Conservation (phyloP, 2,329 filamentous ascomycete genomes). For the Fusarium graminum region DNA sequence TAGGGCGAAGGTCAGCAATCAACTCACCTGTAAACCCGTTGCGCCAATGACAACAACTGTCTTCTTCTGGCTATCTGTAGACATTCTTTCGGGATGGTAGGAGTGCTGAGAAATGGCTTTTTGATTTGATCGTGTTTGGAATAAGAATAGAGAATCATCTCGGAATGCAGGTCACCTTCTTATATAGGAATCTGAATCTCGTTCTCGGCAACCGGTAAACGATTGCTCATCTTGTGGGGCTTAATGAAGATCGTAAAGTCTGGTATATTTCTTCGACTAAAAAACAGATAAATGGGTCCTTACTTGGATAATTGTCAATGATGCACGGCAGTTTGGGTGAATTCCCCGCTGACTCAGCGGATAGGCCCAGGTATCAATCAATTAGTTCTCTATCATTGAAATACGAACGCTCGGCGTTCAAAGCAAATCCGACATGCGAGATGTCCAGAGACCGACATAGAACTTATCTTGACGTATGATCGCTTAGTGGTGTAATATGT, state of each 20-base stretch:
- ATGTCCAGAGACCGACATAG: neutral
- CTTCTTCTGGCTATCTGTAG: neutral
- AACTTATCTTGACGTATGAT: too few species aligned
- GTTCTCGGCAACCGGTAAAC: neutral
- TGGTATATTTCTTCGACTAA: neutral
- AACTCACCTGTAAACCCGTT: neutral
- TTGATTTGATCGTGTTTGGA: too few species aligned
- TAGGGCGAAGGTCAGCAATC: rapidly evolving
- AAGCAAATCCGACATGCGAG: neutral
- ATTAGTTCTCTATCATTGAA: too few species aligned
- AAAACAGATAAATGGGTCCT: neutral
- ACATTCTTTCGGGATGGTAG: neutral
- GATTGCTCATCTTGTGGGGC: neutral
- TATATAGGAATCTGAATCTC: neutral
- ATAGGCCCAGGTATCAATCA: too few species aligned
- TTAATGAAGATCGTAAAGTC: neutral
- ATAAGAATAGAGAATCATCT: rapidly evolving
- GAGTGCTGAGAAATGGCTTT: rapidly evolving
- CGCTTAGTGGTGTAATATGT: too few species aligned
- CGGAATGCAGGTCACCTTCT: too few species aligned
- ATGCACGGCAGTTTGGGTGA: neutral
- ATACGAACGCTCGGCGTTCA: neutral
- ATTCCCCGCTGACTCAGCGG: constrained; percentile 19
- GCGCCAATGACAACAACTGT: constrained; percentile 5
- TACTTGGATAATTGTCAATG: neutral